Percentiles rank a stretch among this genome's conserved stretches.
Conservation (phyloP, 768 basidiomycete genomes). For the Suillus cothurnatus region DNA sequence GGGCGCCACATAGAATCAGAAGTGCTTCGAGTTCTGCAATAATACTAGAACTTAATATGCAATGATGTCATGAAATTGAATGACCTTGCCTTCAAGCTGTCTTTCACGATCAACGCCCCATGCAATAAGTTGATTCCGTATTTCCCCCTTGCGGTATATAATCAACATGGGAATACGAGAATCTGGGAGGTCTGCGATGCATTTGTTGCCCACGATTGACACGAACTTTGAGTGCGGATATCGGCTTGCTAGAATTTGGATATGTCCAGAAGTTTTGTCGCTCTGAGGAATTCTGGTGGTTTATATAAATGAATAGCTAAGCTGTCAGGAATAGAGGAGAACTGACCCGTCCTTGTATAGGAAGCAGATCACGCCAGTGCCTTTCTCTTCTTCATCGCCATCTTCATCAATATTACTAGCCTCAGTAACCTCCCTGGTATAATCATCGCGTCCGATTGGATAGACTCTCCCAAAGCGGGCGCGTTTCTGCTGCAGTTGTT, state of each 20-base stretch:
- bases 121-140: constrained; percentile 80
- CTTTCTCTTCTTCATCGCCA: constrained; percentile 65
- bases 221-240: constrained; percentile 95
- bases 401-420: constrained; percentile 74
- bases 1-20: constrained; percentile 62
- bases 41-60: constrained; percentile 4
- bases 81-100: constrained; percentile 66
- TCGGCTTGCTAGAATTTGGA: constrained; percentile 72
- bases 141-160: constrained; percentile 90
- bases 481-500: constrained; percentile 55
- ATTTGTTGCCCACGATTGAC: constrained; percentile 92
- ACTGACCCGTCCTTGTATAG: constrained; percentile 94
- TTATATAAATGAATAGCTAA: constrained; percentile 7
- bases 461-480: constrained; percentile 83
- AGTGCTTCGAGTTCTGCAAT: constrained; percentile 69
- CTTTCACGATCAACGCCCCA: constrained; percentile 84
- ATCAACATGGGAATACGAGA: constrained; percentile 89
- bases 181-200: constrained; percentile 96
- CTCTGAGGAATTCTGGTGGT: constrained; percentile 73
- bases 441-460: constrained; percentile 91
- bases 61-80: constrained; percentile 4
- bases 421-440: constrained; percentile 93
- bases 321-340: neutral
- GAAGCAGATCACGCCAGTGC: constrained; percentile 93
- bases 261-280: constrained; percentile 70